These are phyloP conservation scores for Naganishia sp. DNA, from an alignment of 1,284 basidiomycete species.

Conservation along the genomic window DNA sequence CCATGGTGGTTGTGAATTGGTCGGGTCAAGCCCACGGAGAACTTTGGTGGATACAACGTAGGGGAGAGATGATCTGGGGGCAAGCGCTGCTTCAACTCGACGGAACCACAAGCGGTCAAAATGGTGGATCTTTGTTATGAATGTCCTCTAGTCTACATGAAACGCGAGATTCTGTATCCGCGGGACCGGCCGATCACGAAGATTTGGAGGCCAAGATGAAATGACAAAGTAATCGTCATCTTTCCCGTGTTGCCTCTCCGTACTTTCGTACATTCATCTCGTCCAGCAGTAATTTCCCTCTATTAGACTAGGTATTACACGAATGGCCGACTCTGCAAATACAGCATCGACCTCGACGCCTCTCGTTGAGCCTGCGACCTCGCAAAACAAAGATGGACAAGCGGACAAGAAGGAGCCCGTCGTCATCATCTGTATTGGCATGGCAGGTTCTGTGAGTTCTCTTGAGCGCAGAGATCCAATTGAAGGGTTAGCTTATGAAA, in stretches of 20 bases:
- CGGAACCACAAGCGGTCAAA: no score
- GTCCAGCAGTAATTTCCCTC: not conserved
- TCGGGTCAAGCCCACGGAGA: not conserved
- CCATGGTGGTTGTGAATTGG: not conserved
- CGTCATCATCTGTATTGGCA: slow-evolving; percentile 75
- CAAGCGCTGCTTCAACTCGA: no score
- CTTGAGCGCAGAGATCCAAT: no score
- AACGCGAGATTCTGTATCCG: slow-evolving; percentile 6
- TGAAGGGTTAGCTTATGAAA: not conserved
- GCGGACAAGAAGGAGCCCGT: slow-evolving; percentile 62
- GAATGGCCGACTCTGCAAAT: slow-evolving; percentile 13
- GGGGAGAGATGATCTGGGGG: not conserved
- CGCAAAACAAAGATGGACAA: slow-evolving; percentile 22
- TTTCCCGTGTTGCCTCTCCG: not conserved
- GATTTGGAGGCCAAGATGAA: slow-evolving; percentile 12
- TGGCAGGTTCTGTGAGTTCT: slow-evolving; percentile 53
- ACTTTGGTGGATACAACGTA: not conserved
- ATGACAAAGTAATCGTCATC: not conserved
- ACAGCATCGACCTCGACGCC: slow-evolving; percentile 3
- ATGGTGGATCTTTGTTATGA: slow-evolving; percentile 8
- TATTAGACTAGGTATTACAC: no score
- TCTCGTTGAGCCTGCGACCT: not conserved
- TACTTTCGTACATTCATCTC: not conserved
- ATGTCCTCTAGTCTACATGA: slow-evolving; percentile 5
- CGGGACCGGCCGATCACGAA: slow-evolving; percentile 18